These are phyloP conservation scores for Thalassiosira exigua DNA, from an alignment of 352 stramenopile genomes.

Conservation along the genomic window DNA sequence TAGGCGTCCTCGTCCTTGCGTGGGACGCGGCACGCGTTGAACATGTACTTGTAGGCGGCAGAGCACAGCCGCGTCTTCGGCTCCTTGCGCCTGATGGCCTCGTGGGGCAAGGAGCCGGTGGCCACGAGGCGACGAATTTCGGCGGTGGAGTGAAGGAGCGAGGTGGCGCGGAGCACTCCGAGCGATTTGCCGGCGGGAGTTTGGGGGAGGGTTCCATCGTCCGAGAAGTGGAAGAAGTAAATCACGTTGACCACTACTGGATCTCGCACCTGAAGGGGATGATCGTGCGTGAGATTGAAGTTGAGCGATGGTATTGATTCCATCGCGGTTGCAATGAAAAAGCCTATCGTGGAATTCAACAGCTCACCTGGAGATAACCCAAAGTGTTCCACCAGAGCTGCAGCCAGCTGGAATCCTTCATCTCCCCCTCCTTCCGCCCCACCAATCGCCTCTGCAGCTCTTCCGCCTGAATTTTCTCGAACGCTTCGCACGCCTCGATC, in stretches of 20 bases:
- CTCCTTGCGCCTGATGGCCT: constrained; percentile 88
- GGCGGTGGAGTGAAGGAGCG: constrained; percentile 88
- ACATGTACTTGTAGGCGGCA: constrained; percentile 87
- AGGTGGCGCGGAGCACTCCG: constrained; percentile 82
- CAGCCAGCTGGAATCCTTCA: constrained; percentile 83
- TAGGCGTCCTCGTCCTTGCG: constrained; percentile 87
- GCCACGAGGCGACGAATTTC: constrained; percentile 90
- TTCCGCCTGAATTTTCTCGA: constrained; percentile 86
- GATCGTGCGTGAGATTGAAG: no score
- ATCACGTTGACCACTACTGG: constrained; percentile 96
- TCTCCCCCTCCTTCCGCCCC: constrained; percentile 63
- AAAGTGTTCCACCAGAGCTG: constrained; percentile 96
- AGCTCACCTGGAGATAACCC: constrained; percentile 91
- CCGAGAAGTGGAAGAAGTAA: constrained; percentile 94
- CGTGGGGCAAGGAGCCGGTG: constrained; percentile 87
- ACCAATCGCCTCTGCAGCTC: constrained; percentile 88
- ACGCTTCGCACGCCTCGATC: constrained; percentile 87
- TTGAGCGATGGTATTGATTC: no score
- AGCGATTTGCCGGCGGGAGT: constrained; percentile 88
- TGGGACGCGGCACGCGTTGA: constrained; percentile 94
- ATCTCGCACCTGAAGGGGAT: constrained; percentile 87
- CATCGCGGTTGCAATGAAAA: no score
- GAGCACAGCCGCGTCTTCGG: constrained; percentile 90
- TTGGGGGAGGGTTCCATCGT: constrained; percentile 90
- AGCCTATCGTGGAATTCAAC: no score